Evolutionary conservation across 208 protist genomes (phyloP).

Genomic region (Acanthamoeba triangularis): DNA sequence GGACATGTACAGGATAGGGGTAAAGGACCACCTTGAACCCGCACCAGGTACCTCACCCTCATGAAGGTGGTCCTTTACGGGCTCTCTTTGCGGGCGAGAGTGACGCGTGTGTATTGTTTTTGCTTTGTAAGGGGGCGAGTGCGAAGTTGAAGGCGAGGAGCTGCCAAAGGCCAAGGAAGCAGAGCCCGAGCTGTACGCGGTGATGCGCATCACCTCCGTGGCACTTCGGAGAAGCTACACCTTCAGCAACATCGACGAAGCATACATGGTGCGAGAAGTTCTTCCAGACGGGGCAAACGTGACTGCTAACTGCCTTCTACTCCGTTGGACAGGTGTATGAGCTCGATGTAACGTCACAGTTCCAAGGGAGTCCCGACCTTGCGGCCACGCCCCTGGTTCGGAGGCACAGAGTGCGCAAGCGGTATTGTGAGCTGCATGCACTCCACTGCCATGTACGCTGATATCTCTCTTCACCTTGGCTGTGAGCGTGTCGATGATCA

Average conservation of each 20-base stretch:
- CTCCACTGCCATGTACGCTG: neutral
- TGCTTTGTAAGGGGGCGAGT: too few species aligned
- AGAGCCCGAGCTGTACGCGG: neutral
- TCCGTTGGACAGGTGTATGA: neutral
- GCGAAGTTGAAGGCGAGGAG: neutral
- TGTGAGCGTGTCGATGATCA: neutral
- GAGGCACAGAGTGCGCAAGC: neutral
- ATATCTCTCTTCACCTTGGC: neutral
- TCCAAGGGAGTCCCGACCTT: neutral
- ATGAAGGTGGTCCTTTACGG: too few species aligned
- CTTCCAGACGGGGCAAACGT: neutral
- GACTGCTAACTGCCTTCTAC: neutral
- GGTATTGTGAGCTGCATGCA: neutral
- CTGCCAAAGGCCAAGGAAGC: constrained; percentile 24
- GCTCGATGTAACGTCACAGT: neutral
- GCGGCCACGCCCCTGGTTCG: neutral
- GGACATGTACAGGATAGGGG: too few species aligned
- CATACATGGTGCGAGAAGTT: neutral
- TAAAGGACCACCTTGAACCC: too few species aligned
- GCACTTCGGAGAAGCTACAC: neutral
- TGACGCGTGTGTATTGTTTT: neutral
- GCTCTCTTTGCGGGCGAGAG: too few species aligned
- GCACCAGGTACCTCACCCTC: too few species aligned
- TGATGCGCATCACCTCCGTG: neutral
- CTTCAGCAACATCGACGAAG: neutral